Evolutionary conservation across 1,284 basidiomycete genomes (phyloP).

Genomic region (Inonotus hispidus): DNA sequence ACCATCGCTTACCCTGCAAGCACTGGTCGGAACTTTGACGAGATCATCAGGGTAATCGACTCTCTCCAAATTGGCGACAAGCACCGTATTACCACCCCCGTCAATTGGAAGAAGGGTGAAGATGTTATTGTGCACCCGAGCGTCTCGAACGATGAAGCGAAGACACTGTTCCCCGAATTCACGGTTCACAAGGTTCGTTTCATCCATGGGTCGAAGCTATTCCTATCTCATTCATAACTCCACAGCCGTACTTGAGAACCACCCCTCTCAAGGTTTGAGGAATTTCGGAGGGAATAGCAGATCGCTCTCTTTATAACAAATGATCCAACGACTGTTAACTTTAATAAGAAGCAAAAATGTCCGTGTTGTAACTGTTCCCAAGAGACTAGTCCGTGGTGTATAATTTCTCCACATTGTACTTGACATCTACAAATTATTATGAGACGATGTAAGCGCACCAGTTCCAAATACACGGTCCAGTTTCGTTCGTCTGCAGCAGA

Average conservation of each 20-base stretch:
- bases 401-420: neutral
- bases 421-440: neutral
- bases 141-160: slow-evolving; percentile 84
- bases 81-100: slow-evolving; percentile 79
- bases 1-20: slow-evolving; percentile 88
- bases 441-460: neutral
- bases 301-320: slow-evolving; percentile 4
- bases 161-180: slow-evolving; percentile 77
- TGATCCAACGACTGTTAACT: neutral
- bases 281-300: slow-evolving; percentile 19
- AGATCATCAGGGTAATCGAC: slow-evolving; percentile 81
- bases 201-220: neutral
- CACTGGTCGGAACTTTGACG: slow-evolving; percentile 78
- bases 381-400: neutral
- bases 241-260: slow-evolving; percentile 70
- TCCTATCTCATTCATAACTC: neutral
- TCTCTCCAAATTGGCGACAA: slow-evolving; percentile 94
- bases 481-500: slow-evolving; percentile 2
- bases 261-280: slow-evolving; percentile 49
- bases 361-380: slow-evolving; percentile 6
- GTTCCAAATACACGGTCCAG: slow-evolving; percentile 11
- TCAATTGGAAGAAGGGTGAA: slow-evolving; percentile 93
- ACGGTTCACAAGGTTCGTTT: slow-evolving; percentile 58
- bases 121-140: slow-evolving; percentile 94
- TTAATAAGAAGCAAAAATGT: neutral